A percentile compares a stretch with the other conserved stretches of the same genome.
Evolutionary conservation across 2,329 filamentous ascomycete genomes (phyloP).

Genomic region (Exophiala sp.): DNA sequence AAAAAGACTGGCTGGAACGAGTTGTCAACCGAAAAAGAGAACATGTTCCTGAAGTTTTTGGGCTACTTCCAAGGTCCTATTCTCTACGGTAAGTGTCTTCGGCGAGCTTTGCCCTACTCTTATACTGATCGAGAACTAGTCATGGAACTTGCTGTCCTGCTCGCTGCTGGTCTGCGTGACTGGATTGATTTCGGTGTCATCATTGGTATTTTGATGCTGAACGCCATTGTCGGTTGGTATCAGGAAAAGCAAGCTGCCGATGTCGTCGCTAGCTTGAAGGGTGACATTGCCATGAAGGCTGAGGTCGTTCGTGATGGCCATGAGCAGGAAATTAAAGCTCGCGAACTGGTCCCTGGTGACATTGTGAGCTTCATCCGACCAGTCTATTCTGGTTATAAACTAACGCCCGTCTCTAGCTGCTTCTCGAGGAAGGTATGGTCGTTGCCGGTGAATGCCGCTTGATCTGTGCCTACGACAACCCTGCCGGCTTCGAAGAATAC

Average conservation of each 20-base stretch:
- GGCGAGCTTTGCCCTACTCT: background rate
- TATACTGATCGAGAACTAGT: conserved; percentile 43
- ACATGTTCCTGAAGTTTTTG: conserved; percentile 70
- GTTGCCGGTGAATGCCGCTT: conserved; percentile 67
- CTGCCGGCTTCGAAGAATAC: conserved; percentile 65
- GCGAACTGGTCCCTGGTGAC: conserved; percentile 72
- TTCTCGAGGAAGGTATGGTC: conserved; percentile 69
- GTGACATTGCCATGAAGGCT: conserved; percentile 74
- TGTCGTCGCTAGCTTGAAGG: conserved; percentile 70
- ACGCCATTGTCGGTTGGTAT: conserved; percentile 75
- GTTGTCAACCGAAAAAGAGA: conserved; percentile 69
- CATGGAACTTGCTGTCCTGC: conserved; percentile 72
- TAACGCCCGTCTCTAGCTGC: conserved; percentile 46
- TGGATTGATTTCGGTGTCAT: conserved; percentile 79
- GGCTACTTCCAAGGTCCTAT: conserved; percentile 73
- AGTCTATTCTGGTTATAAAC: background rate
- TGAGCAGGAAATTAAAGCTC: conserved; percentile 66
- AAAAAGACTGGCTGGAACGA: conserved; percentile 69
- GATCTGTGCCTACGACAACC: conserved; percentile 68
- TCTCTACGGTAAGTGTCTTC: conserved; percentile 63
- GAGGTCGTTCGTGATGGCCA: conserved; percentile 64
- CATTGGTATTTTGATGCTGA: conserved; percentile 69
- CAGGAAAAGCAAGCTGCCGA: conserved; percentile 78
- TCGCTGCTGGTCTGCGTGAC: conserved; percentile 70
- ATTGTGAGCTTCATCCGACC: conserved; percentile 53